These are phyloP conservation scores for Capronia americana DNA, from an alignment of 2,329 filamentous ascomycete species.

Conservation along the genomic window DNA sequence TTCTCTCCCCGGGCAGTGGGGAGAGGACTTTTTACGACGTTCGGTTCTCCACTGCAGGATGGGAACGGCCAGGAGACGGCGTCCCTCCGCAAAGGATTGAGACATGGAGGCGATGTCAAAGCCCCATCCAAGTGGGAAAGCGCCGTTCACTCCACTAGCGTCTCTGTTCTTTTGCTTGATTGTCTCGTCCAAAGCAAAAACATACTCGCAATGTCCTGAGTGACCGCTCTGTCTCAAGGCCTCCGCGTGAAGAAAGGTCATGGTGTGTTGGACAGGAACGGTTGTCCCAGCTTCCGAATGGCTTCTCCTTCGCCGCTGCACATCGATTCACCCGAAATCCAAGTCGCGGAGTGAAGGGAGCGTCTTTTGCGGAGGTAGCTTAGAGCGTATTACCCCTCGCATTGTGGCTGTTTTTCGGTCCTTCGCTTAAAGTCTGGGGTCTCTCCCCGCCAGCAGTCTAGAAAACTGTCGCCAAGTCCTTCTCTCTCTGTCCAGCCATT, in stretches of 20 bases:
- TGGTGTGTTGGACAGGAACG: not conserved
- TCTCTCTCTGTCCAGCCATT: not conserved
- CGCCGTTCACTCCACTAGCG: not conserved
- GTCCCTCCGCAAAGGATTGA: constrained; percentile 1
- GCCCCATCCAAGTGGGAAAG: not conserved
- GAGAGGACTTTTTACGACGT: not conserved
- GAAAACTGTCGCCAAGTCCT: not conserved
- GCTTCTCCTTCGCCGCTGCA: not conserved
- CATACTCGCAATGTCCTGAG: not conserved
- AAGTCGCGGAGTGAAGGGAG: not conserved
- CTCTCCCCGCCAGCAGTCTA: not conserved
- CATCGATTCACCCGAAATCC: not conserved
- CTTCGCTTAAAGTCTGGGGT: not conserved
- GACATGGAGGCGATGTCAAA: not conserved
- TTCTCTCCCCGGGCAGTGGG: not conserved
- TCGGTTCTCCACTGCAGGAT: not conserved
- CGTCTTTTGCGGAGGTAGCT: not conserved
- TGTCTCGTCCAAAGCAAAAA: not conserved
- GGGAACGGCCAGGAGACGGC: not conserved
- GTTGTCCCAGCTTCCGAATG: not conserved
- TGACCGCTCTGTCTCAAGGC: not conserved
- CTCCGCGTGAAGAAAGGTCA: not conserved
- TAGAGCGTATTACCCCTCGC: not conserved
- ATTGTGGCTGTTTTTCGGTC: not conserved
- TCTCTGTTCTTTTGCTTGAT: not conserved